phyloP scores from a whole-genome alignment of 306 rosid genomes.

The Herpetospermum pedunculosum region DNA sequence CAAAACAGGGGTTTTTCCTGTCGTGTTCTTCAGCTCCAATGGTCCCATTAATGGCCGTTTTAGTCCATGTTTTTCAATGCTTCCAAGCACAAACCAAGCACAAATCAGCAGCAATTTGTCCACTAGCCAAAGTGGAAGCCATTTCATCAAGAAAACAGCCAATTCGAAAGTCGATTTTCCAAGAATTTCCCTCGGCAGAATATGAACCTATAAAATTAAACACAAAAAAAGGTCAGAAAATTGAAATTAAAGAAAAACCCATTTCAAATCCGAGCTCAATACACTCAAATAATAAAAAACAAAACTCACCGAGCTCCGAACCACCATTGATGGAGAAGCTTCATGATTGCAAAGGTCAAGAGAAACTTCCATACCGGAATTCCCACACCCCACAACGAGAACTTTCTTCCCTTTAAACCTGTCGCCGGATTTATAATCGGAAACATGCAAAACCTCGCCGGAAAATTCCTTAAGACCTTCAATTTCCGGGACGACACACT shows the following conservation, averaged over 20 bases:
- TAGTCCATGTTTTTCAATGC: slow-evolving; percentile 47
- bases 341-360: slow-evolving; percentile 78
- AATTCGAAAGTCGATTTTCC: slow-evolving; percentile 77
- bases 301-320: slow-evolving; percentile 72
- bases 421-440: slow-evolving; percentile 76
- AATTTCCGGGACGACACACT: slow-evolving; percentile 60
- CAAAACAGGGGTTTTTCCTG: slow-evolving; percentile 88
- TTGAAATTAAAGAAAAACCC: not conserved
- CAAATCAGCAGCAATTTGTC: slow-evolving; percentile 54
- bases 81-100: slow-evolving; percentile 65
- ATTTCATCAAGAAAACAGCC: slow-evolving; percentile 56
- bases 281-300: not conserved
- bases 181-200: slow-evolving; percentile 57
- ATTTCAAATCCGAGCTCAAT: slow-evolving; percentile 2
- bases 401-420: slow-evolving; percentile 66
- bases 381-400: slow-evolving; percentile 84
- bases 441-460: slow-evolving; percentile 62
- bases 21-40: slow-evolving; percentile 49
- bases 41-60: slow-evolving; percentile 75
- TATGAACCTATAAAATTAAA: slow-evolving; percentile 47
- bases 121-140: slow-evolving; percentile 78
- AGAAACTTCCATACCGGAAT: slow-evolving; percentile 93
- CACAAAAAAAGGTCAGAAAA: slow-evolving; percentile 12
- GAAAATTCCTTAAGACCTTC: slow-evolving; percentile 48
- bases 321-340: slow-evolving; percentile 72